Evolutionary conservation across 2,329 filamentous ascomycete species (phyloP).

Genomic region (Fusarium mundagurra): DNA sequence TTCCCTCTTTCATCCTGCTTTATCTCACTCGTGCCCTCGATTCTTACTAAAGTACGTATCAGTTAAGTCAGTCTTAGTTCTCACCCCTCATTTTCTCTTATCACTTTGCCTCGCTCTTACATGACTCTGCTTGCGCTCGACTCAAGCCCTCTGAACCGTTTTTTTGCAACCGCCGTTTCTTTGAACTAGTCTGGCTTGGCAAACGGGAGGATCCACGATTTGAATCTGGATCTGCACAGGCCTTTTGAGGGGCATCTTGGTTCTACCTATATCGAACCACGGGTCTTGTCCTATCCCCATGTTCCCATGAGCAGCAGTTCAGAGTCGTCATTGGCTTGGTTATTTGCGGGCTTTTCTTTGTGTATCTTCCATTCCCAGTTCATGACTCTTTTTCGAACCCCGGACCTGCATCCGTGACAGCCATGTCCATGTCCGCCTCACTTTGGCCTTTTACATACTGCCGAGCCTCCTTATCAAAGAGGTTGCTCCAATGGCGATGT

Average conservation of each 20-base stretch:
- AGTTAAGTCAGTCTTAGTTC: neutral
- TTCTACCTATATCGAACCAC: conserved; percentile 19
- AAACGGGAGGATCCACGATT: conserved; percentile 3
- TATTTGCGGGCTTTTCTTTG: neutral
- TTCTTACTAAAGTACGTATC: conserved; percentile 17
- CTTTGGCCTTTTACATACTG: conserved; percentile 4
- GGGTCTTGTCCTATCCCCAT: conserved; percentile 22
- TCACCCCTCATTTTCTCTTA: conserved; percentile 3
- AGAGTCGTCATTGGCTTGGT: conserved; percentile 31
- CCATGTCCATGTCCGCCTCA: conserved; percentile 21
- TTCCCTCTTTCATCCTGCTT: neutral
- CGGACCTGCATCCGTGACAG: conserved; percentile 11
- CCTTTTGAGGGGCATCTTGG: conserved; percentile 31
- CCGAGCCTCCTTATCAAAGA: conserved; percentile 28
- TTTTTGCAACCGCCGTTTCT: neutral
- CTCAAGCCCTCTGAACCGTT: neutral
- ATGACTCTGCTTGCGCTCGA: neutral
- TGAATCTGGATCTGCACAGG: conserved; percentile 27
- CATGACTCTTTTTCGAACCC: neutral
- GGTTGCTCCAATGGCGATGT: conserved; percentile 18
- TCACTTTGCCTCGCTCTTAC: conserved; percentile 8
- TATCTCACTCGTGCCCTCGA: neutral
- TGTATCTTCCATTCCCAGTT: neutral
- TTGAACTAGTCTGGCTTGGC: neutral
- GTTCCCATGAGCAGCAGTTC: conserved; percentile 31